Base-by-base conservation (phyloP, 1,284 basidiomycete species). In the Butyriboletus regius region DNA sequence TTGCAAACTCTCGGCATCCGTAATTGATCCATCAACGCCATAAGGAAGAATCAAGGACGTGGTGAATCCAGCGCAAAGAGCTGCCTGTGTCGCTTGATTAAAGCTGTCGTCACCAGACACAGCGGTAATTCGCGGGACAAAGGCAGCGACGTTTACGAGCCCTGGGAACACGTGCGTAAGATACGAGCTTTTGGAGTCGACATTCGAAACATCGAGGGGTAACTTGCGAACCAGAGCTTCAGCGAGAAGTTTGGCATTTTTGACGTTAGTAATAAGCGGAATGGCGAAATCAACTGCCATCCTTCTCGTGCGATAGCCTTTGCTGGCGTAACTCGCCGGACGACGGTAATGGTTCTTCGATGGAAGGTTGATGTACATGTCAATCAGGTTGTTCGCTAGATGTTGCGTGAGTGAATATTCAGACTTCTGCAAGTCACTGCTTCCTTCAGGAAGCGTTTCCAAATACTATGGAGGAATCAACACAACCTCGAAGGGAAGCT, bases 211-310 rank as follows among this genome's bases (percentile, higher is more conserved):
- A 49, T 95, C 87, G 46, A 98, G 79, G 15, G 93, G 86, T 22
- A 86, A 67, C 69, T 83, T 90, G 59, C 92, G 83, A 53, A 97
- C 88, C 52, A 98, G 80, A 3, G 95, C 96, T 70, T 98, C 94
- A 35, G 92, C 88, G 44, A 98, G 82, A 63, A 99, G 79, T 72
- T 98, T 98, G 56, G 96, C 96, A 67, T 93, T 94, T 77, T 99
- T 98, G 73, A 98, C 89, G 68, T 99, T 98, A 52, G 95, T 98
- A 68, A 98, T 93, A 48, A 98, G 77, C 1, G 96, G 95, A 34
- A 98, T 86, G 31, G 93, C 94, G 64, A 95, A 97, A 72, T 99
- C 95, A 57, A 99, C 95, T n/a, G 96, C 95, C 89, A 98, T 94
- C 57, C 95, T 88, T 67, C 96, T 89, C 29, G 93, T 95, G 55